Base-by-base conservation (phyloP, 2,329 filamentous ascomycete species). In the Lachnellula occidentalis region DNA sequence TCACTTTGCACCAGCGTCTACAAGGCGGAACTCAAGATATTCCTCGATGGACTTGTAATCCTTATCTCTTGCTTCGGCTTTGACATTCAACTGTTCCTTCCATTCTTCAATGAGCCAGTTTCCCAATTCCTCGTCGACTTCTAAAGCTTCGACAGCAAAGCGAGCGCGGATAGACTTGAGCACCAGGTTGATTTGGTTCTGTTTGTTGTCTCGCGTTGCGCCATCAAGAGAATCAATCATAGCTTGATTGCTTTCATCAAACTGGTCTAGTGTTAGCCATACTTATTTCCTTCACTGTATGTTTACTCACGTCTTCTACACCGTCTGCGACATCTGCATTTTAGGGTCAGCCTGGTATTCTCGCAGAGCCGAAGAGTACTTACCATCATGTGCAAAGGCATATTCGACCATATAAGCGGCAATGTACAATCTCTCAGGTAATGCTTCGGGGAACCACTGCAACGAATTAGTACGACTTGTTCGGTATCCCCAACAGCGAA, bases 201-300 rank as follows among this genome's bases (percentile, higher is more conserved):
- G 34, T 34, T 48, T 21, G 27, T 48, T 22, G 9, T 11, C 14
- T 48, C 14, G 45, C 7, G 19, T 14, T 14, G 45, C 27, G 24
- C 17, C 21, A 24, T 48, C 45, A 27, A 27, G 19, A 34, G 45
- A 48, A 24, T 34, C 45, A 34, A 48, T 27, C 21, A 46, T 14
- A 48, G 45, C 24, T 48, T 46, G 43, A 48, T 48, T 48, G 27
- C 11, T 48, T 31, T 48, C 45, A 34, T 48, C 45, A 22, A 48
- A 48, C 45, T 48, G 34, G 7, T 31, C 36, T 2, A 37, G n/a
- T 27, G 27, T 48, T n/a, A 48, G 45, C 24, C 27, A 14, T 27
- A 19, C 21, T 11, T 31, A 27, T 6, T 14, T 24, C 5, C 5
- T 4, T 7, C 8, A 14, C 19, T 12, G 14, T 11, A 3, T 27